Conservation (phyloP, 202 grass and related monocot genomes). For the Bolboschoenoplectus hybrid region DNA sequence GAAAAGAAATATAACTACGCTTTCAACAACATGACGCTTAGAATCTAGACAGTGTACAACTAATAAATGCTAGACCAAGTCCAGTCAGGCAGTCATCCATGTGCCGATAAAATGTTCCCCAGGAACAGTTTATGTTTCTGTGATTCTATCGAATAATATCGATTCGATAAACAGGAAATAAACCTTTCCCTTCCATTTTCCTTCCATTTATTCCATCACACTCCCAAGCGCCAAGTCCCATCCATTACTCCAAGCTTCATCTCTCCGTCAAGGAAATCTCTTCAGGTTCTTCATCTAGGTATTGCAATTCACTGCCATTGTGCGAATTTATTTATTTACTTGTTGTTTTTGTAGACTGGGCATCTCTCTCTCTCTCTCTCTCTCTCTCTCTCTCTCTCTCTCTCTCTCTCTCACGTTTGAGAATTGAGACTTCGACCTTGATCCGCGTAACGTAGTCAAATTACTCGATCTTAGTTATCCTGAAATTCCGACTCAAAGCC, state of each 20-base stretch:
- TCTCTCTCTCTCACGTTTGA: too few species aligned
- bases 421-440: background rate
- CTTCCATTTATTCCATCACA: background rate
- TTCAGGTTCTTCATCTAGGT: slow-evolving; percentile 1
- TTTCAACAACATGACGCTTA: too few species aligned
- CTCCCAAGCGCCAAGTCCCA: too few species aligned
- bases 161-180: slow-evolving; percentile 10
- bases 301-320: background rate
- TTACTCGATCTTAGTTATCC: background rate
- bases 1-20: background rate
- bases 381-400: background rate
- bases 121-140: background rate
- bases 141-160: too few species aligned
- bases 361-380: background rate
- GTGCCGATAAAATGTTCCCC: slow-evolving; percentile 6
- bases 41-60: background rate
- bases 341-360: background rate
- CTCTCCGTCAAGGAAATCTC: background rate
- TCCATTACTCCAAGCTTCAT: slow-evolving; percentile 3
- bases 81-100: background rate
- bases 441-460: background rate
- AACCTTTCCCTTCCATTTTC: background rate
- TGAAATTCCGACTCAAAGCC: background rate
- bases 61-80: background rate
- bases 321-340: background rate